A percentile compares a stretch with the other conserved stretches of the same genome.
These are phyloP conservation scores for Athelia psychrophila DNA, from an alignment of 1,284 basidiomycete species.

Conservation along the genomic window DNA sequence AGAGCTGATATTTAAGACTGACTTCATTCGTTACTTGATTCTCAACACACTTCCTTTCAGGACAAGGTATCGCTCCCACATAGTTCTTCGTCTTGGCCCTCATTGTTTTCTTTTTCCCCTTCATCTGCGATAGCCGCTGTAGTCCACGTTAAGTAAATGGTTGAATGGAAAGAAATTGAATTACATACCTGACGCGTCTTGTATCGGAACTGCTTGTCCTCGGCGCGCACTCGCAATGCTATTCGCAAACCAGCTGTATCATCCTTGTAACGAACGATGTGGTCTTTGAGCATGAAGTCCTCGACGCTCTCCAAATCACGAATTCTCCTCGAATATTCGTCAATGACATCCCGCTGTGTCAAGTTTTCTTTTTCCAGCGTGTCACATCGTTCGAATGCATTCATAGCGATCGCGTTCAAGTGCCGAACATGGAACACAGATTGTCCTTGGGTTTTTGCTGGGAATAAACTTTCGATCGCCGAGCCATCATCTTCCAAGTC, in stretches of 20 bases:
- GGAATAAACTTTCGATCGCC: not conserved
- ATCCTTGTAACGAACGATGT: not conserved
- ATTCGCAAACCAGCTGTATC: not conserved
- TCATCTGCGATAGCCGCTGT: not conserved
- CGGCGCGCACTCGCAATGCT: not conserved
- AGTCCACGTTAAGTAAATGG: not conserved
- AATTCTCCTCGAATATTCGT: not conserved
- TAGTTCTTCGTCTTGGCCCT: no score
- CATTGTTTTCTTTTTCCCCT: not conserved
- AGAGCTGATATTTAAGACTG: no score
- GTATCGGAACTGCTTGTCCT: not conserved
- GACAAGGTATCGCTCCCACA: no score
- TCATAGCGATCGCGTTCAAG: not conserved
- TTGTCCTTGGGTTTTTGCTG: no score
- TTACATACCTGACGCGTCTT: not conserved
- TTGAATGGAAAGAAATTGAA: not conserved
- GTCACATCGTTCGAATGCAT: not conserved
- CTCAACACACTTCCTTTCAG: no score
- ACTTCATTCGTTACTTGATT: no score
- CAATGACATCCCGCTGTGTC: not conserved
- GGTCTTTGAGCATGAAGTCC: not conserved
- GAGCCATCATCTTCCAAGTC: not conserved
- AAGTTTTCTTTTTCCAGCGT: not conserved
- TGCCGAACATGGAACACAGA: not conserved
- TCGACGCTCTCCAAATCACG: not conserved